Percentiles rank a stretch among this genome's conserved stretches.
phyloP scores from a whole-genome alignment of 441 rosid genomes.

The Erodium trifolium region DNA sequence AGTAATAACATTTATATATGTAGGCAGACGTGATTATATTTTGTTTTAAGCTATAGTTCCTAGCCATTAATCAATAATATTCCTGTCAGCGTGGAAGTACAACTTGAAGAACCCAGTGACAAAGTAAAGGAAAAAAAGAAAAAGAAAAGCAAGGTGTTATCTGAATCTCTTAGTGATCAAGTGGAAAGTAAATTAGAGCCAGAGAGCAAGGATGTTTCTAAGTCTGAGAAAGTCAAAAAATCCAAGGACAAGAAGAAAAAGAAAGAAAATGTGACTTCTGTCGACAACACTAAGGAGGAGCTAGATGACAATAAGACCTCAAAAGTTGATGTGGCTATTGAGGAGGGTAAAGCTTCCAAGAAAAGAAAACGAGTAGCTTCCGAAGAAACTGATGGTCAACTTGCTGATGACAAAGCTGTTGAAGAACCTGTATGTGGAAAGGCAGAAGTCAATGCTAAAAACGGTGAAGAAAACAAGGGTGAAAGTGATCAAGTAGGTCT shows the following conservation, averaged over 20 bases:
- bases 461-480: constrained; percentile 21
- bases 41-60: not conserved
- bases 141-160: constrained; percentile 28
- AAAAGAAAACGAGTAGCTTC: constrained; percentile 67
- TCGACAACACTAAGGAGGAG: not conserved
- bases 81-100: constrained; percentile 16
- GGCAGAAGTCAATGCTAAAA: constrained; percentile 15
- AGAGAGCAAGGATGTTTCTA: constrained; percentile 17
- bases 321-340: constrained; percentile 19
- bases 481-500: constrained; percentile 13
- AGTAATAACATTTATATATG: not conserved
- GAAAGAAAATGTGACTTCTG: constrained; percentile 19
- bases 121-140: constrained; percentile 15
- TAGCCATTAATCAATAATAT: not conserved
- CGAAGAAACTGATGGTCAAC: constrained; percentile 25
- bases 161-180: constrained; percentile 17
- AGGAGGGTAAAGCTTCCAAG: constrained; percentile 40
- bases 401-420: not conserved
- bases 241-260: constrained; percentile 26
- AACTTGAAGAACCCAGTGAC: constrained; percentile 15
- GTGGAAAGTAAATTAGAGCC: not conserved
- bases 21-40: not conserved
- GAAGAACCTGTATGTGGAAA: not conserved
- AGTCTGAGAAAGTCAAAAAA: constrained; percentile 8
- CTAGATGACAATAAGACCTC: constrained; percentile 16